Evolutionary conservation across 108 stramenopile genomes (phyloP), one percentile per base, ranked within the genome.

Genomic region (Pseudonitzschia multiseries): DNA sequence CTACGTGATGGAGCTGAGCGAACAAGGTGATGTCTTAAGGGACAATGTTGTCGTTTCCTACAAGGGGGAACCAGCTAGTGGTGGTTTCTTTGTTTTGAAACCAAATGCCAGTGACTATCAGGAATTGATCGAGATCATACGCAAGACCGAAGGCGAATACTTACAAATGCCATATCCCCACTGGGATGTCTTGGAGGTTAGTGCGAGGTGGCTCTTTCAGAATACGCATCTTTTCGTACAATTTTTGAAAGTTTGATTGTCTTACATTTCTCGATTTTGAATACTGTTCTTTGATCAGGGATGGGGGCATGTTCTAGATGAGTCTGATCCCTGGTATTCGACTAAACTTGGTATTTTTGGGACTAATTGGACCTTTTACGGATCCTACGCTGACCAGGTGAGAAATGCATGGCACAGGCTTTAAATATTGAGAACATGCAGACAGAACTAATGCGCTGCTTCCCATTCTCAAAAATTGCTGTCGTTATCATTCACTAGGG

Each of bases 61-160:
- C 51, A 70, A 60, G 18, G 29, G 15, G 0, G 84, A 81, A 67
- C 87, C 87, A 26, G 44, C 77, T 50, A 62, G 78, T 24, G 83
- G 75, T n/a, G 87, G 84, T 6, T 77, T 88, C 59, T 85, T 85
- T 72, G 74, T 86, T 60, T 22, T 86, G 24, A 28, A 66, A 67
- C 85, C 85, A 1, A 27, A 57, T 18, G 42, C 50, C 5, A 75
- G 67, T 1, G 76, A 74, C 21, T 81, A 62, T 21, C 63, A 80
- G 17, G 51, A 44, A 26, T 21, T 80, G 8, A 29, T 61, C 26
- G 70, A 74, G 0, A 71, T 75, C 33, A 56, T 75, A 21, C 42
- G 6, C 24, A 28, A 57, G 24, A 68, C 62, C 17, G 79, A 80
- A 71, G 52, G 59, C 22, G 60, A 62, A 44, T 68, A 57, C 10